phyloP scores from a whole-genome alignment of 768 basidiomycete species.

The Suillus americanus region DNA sequence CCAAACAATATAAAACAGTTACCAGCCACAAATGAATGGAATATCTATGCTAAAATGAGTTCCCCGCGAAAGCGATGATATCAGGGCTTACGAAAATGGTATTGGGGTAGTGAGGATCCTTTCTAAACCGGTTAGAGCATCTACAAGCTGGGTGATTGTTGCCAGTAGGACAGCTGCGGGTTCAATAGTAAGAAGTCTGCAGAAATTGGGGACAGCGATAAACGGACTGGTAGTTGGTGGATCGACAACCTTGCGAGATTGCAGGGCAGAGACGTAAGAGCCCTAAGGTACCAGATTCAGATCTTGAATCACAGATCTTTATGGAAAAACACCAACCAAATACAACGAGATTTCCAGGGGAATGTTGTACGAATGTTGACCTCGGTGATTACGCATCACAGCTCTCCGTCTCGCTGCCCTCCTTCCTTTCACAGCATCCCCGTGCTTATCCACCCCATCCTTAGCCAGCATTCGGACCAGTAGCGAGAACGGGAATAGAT shows the following conservation, averaged over 20 bases:
- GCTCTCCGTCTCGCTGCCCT: slow-evolving; percentile 58
- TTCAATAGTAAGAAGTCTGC: neutral
- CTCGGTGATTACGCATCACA: slow-evolving; percentile 40
- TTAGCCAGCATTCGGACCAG: slow-evolving; percentile 46
- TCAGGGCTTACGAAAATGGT: slow-evolving; percentile 59
- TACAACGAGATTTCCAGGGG: slow-evolving; percentile 72
- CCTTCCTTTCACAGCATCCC: slow-evolving; percentile 49
- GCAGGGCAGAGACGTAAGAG: slow-evolving; percentile 64
- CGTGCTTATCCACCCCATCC: slow-evolving; percentile 37
- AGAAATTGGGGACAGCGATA: slow-evolving; percentile 6
- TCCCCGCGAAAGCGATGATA: neutral
- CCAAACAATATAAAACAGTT: slow-evolving; percentile 57
- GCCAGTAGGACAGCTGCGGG: slow-evolving; percentile 44
- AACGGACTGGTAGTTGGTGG: slow-evolving; percentile 59
- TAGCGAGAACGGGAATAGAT: slow-evolving; percentile 70
- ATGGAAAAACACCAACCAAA: slow-evolving; percentile 40
- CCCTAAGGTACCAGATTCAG: slow-evolving; percentile 41
- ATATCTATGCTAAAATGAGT: slow-evolving; percentile 41
- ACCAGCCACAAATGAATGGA: slow-evolving; percentile 69
- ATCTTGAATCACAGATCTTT: neutral
- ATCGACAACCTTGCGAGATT: slow-evolving; percentile 55
- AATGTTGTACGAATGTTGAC: slow-evolving; percentile 52
- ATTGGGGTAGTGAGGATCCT: slow-evolving; percentile 76
- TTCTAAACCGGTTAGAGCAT: slow-evolving; percentile 68
- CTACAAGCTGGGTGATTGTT: slow-evolving; percentile 56